These are phyloP conservation scores for Cadophora malorum DNA, from an alignment of 2,329 filamentous ascomycete genomes.

Conservation along the genomic window DNA sequence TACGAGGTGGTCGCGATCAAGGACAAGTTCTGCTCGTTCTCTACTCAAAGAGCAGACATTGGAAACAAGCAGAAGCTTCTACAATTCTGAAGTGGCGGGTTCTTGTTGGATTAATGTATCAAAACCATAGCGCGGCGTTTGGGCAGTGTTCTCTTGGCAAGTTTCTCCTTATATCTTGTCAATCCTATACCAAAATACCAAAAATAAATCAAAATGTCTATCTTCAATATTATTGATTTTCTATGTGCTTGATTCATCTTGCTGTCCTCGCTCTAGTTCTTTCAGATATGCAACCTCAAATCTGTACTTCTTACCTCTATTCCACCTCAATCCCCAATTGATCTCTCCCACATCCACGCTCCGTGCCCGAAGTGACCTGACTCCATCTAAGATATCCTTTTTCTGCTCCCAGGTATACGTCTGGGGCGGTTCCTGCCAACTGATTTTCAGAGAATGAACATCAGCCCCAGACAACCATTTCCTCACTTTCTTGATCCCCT, in stretches of 20 bases:
- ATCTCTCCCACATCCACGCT: constrained; percentile 38
- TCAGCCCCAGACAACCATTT: constrained; percentile 41
- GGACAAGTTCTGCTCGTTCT: constrained; percentile 90
- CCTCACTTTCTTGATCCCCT: constrained; percentile 39
- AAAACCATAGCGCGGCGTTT: constrained; percentile 46
- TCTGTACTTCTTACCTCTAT: constrained; percentile 38
- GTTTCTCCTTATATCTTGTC: constrained; percentile 3
- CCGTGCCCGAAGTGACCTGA: constrained; percentile 33
- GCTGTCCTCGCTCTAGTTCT: constrained; percentile 35
- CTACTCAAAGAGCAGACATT: constrained; percentile 67
- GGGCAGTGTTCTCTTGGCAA: constrained; percentile 13
- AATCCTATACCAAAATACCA: constrained; percentile 25
- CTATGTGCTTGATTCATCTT: constrained; percentile 3
- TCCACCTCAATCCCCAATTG: constrained; percentile 42
- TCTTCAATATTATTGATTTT: not conserved
- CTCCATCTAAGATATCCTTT: constrained; percentile 39
- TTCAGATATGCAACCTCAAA: constrained; percentile 40
- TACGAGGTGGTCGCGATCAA: constrained; percentile 98
- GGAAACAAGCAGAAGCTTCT: constrained; percentile 51
- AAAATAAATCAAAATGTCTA: constrained; percentile 7
- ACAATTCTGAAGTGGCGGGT: constrained; percentile 35
- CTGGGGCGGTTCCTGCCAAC: constrained; percentile 42
- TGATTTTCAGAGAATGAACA: constrained; percentile 36
- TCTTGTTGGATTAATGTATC: constrained; percentile 30
- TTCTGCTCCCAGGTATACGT: constrained; percentile 42